Conservation (phyloP, 805 yeast genomes). For the Candida sakaeoensis region DNA sequence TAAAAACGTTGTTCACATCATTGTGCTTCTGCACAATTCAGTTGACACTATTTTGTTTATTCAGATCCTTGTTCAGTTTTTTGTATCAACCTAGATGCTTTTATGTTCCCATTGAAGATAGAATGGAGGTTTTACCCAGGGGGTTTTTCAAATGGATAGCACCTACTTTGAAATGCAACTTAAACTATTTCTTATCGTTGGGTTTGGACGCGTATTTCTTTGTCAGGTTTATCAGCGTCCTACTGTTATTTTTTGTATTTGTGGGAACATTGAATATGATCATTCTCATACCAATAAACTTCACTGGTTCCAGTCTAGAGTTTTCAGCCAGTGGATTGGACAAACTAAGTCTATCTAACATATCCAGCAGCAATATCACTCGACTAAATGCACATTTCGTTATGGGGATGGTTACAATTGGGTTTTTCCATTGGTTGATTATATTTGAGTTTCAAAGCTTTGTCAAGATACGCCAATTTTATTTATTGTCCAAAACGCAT, state of each 20-base stretch:
- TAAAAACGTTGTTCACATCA: constrained; percentile 55
- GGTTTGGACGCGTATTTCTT: constrained; percentile 80
- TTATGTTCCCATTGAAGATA: constrained; percentile 38
- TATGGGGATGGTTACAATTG: constrained; percentile 51
- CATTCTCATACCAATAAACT: constrained; percentile 62
- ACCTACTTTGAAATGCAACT: constrained; percentile 37
- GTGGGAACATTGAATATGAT: constrained; percentile 56
- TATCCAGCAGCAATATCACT: constrained; percentile 48
- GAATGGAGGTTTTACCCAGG: constrained; percentile 34
- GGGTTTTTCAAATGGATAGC: constrained; percentile 57
- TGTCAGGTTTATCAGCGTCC: constrained; percentile 53
- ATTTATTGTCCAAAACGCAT: constrained; percentile 28
- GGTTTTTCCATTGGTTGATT: constrained; percentile 54
- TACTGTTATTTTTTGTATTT: constrained; percentile 48
- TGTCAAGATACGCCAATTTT: constrained; percentile 45
- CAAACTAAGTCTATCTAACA: constrained; percentile 64
- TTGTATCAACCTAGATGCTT: constrained; percentile 56
- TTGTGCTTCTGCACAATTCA: constrained; percentile 53
- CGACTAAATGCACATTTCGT: constrained; percentile 61
- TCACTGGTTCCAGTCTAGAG: constrained; percentile 30
- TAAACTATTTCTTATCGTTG: constrained; percentile 42
- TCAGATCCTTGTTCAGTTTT: constrained; percentile 27
- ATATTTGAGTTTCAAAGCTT: constrained; percentile 52
- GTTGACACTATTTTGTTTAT: constrained; percentile 35
- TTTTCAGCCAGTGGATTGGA: constrained; percentile 54